Conservation (phyloP, 176 grass and related monocot species). For the Raddia guianensis region DNA sequence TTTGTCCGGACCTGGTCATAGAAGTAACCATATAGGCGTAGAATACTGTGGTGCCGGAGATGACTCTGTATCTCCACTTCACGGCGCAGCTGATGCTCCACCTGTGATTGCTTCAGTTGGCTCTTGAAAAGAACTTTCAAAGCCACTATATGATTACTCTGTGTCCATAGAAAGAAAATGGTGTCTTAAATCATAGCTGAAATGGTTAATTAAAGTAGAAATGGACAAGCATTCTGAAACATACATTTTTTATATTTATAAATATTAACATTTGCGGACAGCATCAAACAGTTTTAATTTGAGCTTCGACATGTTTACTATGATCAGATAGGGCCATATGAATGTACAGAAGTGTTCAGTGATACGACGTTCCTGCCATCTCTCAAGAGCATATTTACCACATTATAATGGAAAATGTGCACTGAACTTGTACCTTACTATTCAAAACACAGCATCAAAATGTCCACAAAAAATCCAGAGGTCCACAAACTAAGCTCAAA, state of each 20-base stretch:
- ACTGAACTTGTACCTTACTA: neutral
- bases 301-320: neutral
- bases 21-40: slow-evolving; percentile 89
- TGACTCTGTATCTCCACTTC: slow-evolving; percentile 97
- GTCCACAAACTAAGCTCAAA: neutral
- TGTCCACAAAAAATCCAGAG: neutral
- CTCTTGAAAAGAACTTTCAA: slow-evolving; percentile 98
- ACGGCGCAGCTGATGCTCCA: slow-evolving; percentile 83
- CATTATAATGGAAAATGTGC: neutral
- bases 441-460: neutral
- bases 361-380: neutral
- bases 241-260: neutral
- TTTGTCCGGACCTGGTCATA: slow-evolving; percentile 76
- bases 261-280: neutral
- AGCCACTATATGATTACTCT: slow-evolving; percentile 89
- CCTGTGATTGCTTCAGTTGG: slow-evolving; percentile 86
- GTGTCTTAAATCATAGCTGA: neutral
- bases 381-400: neutral
- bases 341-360: neutral
- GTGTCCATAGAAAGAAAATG: slow-evolving; percentile 26
- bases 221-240: neutral
- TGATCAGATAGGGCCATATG: neutral
- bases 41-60: slow-evolving; percentile 76
- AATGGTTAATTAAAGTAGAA: neutral
- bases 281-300: neutral